These are phyloP conservation scores for Colletotrichum sp. DNA, from an alignment of 2,329 filamentous ascomycete species.

Conservation along the genomic window DNA sequence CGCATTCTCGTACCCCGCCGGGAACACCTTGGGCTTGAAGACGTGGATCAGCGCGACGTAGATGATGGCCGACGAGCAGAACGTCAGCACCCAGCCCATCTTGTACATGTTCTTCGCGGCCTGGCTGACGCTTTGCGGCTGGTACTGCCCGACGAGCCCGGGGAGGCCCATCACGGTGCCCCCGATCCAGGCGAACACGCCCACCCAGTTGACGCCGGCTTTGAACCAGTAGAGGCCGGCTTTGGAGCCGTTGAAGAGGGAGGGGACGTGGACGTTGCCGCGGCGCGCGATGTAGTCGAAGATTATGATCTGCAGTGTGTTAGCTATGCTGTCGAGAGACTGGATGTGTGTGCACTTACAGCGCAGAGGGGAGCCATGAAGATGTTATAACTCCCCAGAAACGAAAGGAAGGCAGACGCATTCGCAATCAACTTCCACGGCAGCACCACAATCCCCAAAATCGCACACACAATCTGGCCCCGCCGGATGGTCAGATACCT, in stretches of 20 bases:
- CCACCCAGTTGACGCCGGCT: conserved; percentile 33
- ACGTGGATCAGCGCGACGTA: conserved; percentile 25
- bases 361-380: conserved; percentile 30
- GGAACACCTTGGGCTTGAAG: conserved; percentile 26
- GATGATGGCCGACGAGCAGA: conserved; percentile 27
- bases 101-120: conserved; percentile 31
- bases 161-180: conserved; percentile 28
- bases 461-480: conserved; percentile 33
- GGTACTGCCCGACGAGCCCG: conserved; percentile 29
- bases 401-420: conserved; percentile 26
- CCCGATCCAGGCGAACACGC: conserved; percentile 26
- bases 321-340: background rate
- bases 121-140: conserved; percentile 25
- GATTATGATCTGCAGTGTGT: conserved; percentile 28
- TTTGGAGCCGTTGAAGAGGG: conserved; percentile 30
- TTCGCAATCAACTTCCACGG: conserved; percentile 34
- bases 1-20: conserved; percentile 21
- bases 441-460: conserved; percentile 31
- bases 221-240: conserved; percentile 34
- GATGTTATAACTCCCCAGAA: conserved; percentile 29
- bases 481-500: conserved; percentile 34
- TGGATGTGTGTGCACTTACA: conserved; percentile 5
- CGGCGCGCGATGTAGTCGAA: conserved; percentile 36
- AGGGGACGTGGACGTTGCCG: conserved; percentile 35
- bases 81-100: conserved; percentile 33